Evolutionary conservation across 257 asterid species (phyloP).

Genomic region (Solanum habrochaites): DNA sequence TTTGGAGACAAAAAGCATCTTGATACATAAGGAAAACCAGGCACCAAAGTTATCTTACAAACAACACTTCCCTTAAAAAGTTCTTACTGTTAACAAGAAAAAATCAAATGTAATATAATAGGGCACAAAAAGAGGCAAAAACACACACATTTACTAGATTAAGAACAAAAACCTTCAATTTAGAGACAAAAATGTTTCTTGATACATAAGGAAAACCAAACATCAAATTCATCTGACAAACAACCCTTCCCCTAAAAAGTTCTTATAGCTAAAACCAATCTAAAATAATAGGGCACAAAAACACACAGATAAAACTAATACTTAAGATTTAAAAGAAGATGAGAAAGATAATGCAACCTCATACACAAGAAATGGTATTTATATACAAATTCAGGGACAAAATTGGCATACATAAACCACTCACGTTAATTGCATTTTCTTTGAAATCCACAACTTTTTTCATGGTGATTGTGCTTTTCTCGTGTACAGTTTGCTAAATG

Average conservation of each 20-base stretch:
- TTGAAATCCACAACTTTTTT: neutral
- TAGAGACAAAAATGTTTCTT: neutral
- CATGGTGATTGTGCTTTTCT: neutral
- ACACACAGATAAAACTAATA: neutral
- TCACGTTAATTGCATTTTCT: neutral
- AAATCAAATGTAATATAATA: neutral
- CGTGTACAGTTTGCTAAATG: neutral
- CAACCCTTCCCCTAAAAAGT: neutral
- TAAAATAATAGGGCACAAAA: neutral
- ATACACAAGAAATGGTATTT: neutral
- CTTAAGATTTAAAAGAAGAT: neutral
- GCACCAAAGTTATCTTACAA: neutral
- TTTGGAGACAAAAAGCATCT: neutral
- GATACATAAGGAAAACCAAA: neutral
- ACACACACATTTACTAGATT: neutral
- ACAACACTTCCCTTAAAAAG: neutral
- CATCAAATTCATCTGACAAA: neutral
- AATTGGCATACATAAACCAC: neutral
- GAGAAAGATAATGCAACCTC: neutral
- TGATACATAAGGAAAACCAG: neutral
- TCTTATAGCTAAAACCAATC: neutral
- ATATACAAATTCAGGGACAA: neutral
- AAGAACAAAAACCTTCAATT: neutral
- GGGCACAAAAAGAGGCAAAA: neutral
- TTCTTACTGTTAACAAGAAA: neutral